Evolutionary conservation across 2,329 filamentous ascomycete species (phyloP).

Genomic region (Corinectria fuckeliana): DNA sequence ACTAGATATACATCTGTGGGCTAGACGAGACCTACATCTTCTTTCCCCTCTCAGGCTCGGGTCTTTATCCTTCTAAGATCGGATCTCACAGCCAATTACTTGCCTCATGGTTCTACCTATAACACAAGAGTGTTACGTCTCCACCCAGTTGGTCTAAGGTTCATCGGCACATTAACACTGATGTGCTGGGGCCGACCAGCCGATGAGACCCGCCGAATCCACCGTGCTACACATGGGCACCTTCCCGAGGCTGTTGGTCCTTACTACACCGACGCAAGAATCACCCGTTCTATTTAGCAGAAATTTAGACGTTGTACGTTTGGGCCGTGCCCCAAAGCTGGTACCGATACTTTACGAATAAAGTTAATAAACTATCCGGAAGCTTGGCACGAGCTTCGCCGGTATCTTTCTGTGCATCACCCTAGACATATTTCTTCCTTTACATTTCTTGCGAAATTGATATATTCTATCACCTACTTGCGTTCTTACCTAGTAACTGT

Average conservation of each 20-base stretch:
- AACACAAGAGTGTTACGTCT: background rate
- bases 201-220: background rate
- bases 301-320: background rate
- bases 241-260: background rate
- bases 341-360: background rate
- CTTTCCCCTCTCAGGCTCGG: background rate
- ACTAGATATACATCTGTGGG: background rate
- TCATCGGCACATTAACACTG: background rate
- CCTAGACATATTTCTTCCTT: background rate
- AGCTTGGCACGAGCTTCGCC: background rate
- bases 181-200: background rate
- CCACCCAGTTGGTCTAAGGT: background rate
- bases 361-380: background rate
- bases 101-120: background rate
- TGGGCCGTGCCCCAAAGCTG: background rate
- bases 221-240: background rate
- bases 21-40: background rate
- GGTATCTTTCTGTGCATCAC: background rate
- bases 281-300: background rate
- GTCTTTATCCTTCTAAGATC: background rate
- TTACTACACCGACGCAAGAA: background rate
- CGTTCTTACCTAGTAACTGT: background rate
- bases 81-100: background rate
- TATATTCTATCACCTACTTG: background rate
- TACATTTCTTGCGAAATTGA: background rate